Percentiles rank a stretch among this genome's conserved stretches.
These are phyloP conservation scores for Simplicillium aogashimaense DNA, from an alignment of 2,329 filamentous ascomycete genomes.

Conservation along the genomic window DNA sequence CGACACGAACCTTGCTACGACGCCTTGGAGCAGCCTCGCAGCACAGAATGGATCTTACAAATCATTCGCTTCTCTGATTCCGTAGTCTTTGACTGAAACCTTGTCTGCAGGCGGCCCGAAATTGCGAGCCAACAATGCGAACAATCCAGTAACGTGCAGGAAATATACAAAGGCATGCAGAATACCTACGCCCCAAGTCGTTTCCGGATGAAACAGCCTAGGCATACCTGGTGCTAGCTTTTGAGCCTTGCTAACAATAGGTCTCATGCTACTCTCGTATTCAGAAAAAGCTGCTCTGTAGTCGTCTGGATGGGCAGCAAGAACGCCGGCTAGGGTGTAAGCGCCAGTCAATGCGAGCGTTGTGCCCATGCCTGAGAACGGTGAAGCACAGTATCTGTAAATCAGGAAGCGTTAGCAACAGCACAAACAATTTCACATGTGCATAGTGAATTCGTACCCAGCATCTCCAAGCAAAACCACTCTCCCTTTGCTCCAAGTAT, in stretches of 20 bases:
- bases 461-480: background rate
- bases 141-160: too few relatives aligned
- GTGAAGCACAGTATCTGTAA: conserved; percentile 28
- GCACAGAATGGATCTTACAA: too few relatives aligned
- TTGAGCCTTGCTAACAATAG: conserved; percentile 28
- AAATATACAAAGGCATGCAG: too few relatives aligned
- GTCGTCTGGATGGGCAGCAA: conserved; percentile 15
- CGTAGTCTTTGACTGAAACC: too few relatives aligned
- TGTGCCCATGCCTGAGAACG: conserved; percentile 38
- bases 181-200: too few relatives aligned
- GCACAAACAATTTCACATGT: background rate
- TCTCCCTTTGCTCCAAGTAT: conserved; percentile 20
- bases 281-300: conserved; percentile 18
- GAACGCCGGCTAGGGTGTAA: conserved; percentile 39
- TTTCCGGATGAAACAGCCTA: too few relatives aligned
- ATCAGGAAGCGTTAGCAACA: background rate
- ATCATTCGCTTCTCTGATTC: too few relatives aligned
- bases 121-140: too few relatives aligned
- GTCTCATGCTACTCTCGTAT: conserved; percentile 31
- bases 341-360: conserved; percentile 33
- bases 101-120: too few relatives aligned
- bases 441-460: background rate
- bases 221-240: too few relatives aligned
- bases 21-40: too few relatives aligned
- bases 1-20: too few relatives aligned